Evolutionary conservation across 148 eudicot species (phyloP), one percentile per base, ranked within the genome.

Genomic region (Chenopodium album): DNA sequence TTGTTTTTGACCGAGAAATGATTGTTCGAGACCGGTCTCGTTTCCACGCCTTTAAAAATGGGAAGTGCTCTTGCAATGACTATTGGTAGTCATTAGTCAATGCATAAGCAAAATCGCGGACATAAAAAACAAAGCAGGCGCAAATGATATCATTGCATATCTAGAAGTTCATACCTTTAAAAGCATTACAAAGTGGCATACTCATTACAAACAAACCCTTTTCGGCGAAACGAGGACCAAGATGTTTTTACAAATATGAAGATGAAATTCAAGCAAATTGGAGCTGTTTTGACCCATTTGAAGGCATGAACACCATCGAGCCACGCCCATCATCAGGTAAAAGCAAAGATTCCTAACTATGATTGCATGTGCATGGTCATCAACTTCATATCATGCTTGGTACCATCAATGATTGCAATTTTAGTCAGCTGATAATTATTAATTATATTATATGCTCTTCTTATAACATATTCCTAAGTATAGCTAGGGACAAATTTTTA

Each of bases 11-110:
- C 52, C 81, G 89, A 78, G 91, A 91, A 73, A 89, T 91, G 56
- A 84, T 90, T 82, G 92, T 91, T 28, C 82, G 91, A 84, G 94
- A 90, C 71, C 90, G 92, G 29, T 88, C 89, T 63, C 89, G 89
- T 70, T 91, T 89, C 78, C 91, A 90, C 76, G 82, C 84, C 73
- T 90, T 90, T 66, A 87, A 78, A 72, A 82, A 78, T 34, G 90
- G 91, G 68, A 85, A 63, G 31, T 88, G 90, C 86, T 90, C 92
- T 23, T 88, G 88, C 85, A 88, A 87, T 73, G 91, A 88, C 79
- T 87, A 85, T 41, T 87, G 89, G 92, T 85, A 90, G 82, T 59
- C 66, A 29, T 90, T 85, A 90, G 82, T 59, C 66, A 29, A 66
- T 14, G 63, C 28, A 71, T 67, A 63, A 66, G 73, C 76, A 34